Evolutionary conservation across 495 filamentous ascomycete genomes (phyloP).

Genomic region (Penicillium herquei): DNA sequence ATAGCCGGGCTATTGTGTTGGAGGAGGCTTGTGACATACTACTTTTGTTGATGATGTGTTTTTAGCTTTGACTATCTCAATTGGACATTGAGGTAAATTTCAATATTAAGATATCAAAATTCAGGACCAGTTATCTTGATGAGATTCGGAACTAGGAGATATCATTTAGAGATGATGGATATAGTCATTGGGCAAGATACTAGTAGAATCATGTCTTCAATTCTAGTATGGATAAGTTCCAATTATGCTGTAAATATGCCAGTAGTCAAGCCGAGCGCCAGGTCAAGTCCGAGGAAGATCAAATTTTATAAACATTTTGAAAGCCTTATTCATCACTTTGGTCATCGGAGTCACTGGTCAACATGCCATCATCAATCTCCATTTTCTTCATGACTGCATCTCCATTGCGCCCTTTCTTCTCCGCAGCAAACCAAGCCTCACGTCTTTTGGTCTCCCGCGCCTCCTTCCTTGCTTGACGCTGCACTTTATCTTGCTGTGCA

Average conservation of each 20-base stretch:
- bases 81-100: constrained; percentile 13
- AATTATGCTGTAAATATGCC: too few species aligned
- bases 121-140: too few species aligned
- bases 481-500: constrained; percentile 33
- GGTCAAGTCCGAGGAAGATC: too few species aligned
- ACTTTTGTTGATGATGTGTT: constrained; percentile 18
- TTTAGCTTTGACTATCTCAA: constrained; percentile 12
- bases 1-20: constrained; percentile 17
- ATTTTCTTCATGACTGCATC: constrained; percentile 38
- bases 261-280: too few species aligned
- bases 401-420: constrained; percentile 46
- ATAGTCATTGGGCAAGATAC: too few species aligned
- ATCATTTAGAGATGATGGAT: too few species aligned
- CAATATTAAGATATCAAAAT: too few species aligned
- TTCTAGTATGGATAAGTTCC: too few species aligned
- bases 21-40: constrained; percentile 22
- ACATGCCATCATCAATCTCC: constrained; percentile 33
- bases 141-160: too few species aligned
- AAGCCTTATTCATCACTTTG: constrained; percentile 31
- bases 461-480: constrained; percentile 42
- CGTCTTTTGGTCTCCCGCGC: constrained; percentile 37
- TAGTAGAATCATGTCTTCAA: too few species aligned
- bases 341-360: constrained; percentile 42
- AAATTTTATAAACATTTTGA: not conserved
- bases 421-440: constrained; percentile 47